Evolutionary conservation across 2,329 filamentous ascomycete genomes (phyloP).

Genomic region (Apiospora arundinis): DNA sequence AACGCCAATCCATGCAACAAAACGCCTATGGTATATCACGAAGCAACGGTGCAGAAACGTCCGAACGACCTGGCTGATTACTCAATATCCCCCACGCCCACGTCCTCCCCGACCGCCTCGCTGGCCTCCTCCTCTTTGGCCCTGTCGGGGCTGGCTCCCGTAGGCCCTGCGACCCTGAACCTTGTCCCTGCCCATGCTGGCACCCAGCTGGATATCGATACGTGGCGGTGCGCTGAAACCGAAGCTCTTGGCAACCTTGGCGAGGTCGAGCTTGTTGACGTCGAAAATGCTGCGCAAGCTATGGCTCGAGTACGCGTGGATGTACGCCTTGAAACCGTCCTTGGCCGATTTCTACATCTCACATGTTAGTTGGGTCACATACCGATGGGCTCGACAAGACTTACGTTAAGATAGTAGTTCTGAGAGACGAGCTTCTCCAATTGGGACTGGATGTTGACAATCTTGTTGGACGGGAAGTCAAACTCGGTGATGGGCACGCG

Average conservation of each 20-base stretch:
- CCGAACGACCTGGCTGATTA: conserved; percentile 3
- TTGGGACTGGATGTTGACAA: conserved; percentile 88
- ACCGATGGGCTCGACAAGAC: conserved; percentile 29
- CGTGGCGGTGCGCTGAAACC: conserved; percentile 79
- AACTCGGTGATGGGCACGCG: conserved; percentile 95
- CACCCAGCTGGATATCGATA: conserved; percentile 79
- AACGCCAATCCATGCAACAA: conserved; percentile 22
- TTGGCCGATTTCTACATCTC: conserved; percentile 52
- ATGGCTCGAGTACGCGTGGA: conserved; percentile 93
- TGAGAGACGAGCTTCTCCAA: conserved; percentile 92
- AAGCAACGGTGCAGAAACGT: conserved; percentile 16
- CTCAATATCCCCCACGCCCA: not conserved
- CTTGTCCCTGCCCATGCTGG: conserved; percentile 77
- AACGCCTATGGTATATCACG: conserved; percentile 22
- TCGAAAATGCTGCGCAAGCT: conserved; percentile 84
- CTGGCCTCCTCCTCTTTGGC: not conserved
- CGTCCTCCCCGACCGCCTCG: not conserved
- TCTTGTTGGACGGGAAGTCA: conserved; percentile 91
- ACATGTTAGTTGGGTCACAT: not conserved
- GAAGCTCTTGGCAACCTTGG: conserved; percentile 85
- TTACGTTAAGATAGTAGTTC: conserved; percentile 97
- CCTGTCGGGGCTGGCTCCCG: conserved; percentile 77
- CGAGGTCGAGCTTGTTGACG: conserved; percentile 80
- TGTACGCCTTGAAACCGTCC: conserved; percentile 84
- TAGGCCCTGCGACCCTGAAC: conserved; percentile 69